A percentile compares a stretch with the other conserved stretches of the same genome.
These are phyloP conservation scores for Teratosphaeria zuluensis DNA, from an alignment of 2,329 filamentous ascomycete genomes.

Conservation along the genomic window DNA sequence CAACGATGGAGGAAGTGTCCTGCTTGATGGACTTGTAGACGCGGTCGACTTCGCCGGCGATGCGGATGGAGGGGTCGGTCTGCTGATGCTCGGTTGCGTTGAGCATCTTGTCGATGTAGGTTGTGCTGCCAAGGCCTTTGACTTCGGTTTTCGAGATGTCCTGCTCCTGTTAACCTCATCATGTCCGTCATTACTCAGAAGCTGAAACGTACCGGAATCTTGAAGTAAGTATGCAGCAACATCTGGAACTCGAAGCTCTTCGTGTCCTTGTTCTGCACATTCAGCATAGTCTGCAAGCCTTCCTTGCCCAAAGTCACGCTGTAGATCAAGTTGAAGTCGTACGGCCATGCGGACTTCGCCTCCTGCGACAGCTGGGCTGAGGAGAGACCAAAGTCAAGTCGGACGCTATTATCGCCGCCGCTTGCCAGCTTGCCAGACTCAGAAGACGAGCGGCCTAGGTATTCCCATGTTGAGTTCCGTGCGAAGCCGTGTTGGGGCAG, in stretches of 20 bases:
- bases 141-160: constrained; percentile 68
- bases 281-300: constrained; percentile 68
- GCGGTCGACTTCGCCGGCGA: constrained; percentile 75
- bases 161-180: constrained; percentile 36
- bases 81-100: constrained; percentile 55
- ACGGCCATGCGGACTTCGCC: constrained; percentile 66
- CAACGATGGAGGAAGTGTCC: constrained; percentile 53
- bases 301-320: constrained; percentile 74
- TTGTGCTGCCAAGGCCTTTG: constrained; percentile 63
- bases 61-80: constrained; percentile 53
- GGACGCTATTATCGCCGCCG: constrained; percentile 58
- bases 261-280: constrained; percentile 79
- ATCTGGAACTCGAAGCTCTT: constrained; percentile 83
- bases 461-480: constrained; percentile 83
- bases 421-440: constrained; percentile 41
- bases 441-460: constrained; percentile 75
- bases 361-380: constrained; percentile 59
- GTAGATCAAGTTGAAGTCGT: constrained; percentile 84
- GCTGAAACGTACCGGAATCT: constrained; percentile 53
- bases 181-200: not conserved
- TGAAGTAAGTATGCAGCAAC: constrained; percentile 84
- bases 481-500: constrained; percentile 95
- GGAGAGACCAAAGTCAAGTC: constrained; percentile 91
- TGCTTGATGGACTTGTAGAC: constrained; percentile 64
- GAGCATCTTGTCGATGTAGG: constrained; percentile 74